These are phyloP conservation scores for Gossypium stocksii DNA, from an alignment of 345 rosid genomes.

Conservation along the genomic window DNA sequence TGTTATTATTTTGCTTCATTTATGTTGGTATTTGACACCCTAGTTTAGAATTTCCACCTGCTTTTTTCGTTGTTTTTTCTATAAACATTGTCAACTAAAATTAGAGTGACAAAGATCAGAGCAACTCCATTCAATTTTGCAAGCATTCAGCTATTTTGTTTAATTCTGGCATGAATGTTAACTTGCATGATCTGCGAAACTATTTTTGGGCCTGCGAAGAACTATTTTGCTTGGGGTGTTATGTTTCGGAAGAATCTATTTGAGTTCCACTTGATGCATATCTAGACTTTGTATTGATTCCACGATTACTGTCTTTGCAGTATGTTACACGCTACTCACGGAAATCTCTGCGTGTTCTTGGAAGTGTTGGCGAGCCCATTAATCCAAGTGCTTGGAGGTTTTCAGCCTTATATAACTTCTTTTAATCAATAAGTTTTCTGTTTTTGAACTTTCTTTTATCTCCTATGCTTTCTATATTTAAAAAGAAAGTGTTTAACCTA, in stretches of 20 bases:
- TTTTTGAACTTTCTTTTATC: not conserved
- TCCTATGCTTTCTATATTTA: not conserved
- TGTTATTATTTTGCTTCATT: not conserved
- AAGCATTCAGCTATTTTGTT: not conserved
- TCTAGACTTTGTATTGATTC: slow-evolving; percentile 18
- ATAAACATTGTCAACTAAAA: not conserved
- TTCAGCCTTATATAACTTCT: slow-evolving; percentile 17
- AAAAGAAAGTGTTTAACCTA: not conserved
- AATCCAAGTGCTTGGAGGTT: slow-evolving; percentile 99
- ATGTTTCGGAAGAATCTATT: not conserved
- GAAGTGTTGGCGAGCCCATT: slow-evolving; percentile 99
- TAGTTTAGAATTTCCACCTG: not conserved
- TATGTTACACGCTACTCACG: slow-evolving; percentile 78
- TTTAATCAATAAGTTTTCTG: slow-evolving; percentile 3
- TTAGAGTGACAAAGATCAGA: not conserved
- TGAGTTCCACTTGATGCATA: not conserved
- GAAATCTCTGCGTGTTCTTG: slow-evolving; percentile 85
- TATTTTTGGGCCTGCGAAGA: not conserved
- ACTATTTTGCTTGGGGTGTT: not conserved
- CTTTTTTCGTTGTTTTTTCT: slow-evolving; percentile 1
- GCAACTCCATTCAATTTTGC: slow-evolving; percentile 13
- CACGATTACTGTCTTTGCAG: slow-evolving; percentile 43
- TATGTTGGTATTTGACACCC: not conserved
- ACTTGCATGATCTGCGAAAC: slow-evolving; percentile 1
- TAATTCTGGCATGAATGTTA: not conserved